Conservation (phyloP, 2,329 filamentous ascomycete species). For the Myriosclerotinia curreyana region DNA sequence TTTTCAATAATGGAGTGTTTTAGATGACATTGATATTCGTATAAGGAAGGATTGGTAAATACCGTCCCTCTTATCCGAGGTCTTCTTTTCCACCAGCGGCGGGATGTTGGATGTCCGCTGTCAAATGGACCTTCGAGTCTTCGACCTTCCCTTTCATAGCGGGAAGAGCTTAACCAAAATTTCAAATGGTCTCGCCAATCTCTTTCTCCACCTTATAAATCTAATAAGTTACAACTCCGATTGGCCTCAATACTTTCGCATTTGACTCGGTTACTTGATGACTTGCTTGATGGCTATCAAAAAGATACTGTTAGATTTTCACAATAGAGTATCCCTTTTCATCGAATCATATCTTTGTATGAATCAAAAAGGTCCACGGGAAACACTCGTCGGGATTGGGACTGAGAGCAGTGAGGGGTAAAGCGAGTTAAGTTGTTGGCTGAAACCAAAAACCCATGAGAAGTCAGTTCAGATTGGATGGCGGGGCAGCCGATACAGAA, state of each 20-base stretch:
- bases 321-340: not conserved
- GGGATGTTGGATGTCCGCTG: slow-evolving; percentile 1
- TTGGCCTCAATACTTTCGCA: not conserved
- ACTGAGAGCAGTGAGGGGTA: slow-evolving; percentile 4
- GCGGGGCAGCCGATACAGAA: slow-evolving; percentile 15
- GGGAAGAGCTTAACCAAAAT: not conserved
- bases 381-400: slow-evolving; percentile 2
- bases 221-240: no score
- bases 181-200: slow-evolving; percentile 8
- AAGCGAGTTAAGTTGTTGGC: slow-evolving; percentile 5
- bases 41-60: not conserved
- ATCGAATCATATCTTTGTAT: not conserved
- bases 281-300: not conserved
- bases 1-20: not conserved
- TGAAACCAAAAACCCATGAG: slow-evolving; percentile 12
- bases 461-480: slow-evolving; percentile 20
- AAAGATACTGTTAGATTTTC: not conserved
- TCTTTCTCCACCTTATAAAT: not conserved
- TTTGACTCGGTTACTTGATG: not conserved
- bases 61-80: slow-evolving; percentile 1
- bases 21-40: not conserved
- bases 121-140: not conserved
- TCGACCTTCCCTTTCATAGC: not conserved
- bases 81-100: slow-evolving; percentile 2
- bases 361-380: not conserved